These are phyloP conservation scores for Candida palmyrensis DNA, from an alignment of 805 yeast species.

Conservation along the genomic window DNA sequence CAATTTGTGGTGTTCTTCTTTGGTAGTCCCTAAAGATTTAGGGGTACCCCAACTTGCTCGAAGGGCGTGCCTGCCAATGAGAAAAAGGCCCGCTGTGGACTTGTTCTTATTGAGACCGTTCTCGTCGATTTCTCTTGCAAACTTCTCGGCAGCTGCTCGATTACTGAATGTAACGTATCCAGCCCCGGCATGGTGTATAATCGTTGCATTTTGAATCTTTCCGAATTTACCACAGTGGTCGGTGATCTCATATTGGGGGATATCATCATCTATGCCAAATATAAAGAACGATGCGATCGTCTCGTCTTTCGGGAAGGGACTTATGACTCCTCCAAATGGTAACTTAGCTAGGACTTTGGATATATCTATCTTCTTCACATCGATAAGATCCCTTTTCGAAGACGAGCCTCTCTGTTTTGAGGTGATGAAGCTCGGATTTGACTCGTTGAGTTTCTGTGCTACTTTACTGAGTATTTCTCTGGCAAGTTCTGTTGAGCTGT, in stretches of 20 bases:
- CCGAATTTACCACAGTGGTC: conserved; percentile 45
- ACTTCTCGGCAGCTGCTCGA: conserved; percentile 46
- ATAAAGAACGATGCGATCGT: conserved; percentile 59
- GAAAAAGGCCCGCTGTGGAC: conserved; percentile 27
- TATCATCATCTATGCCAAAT: conserved; percentile 64
- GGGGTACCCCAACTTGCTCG: conserved; percentile 55
- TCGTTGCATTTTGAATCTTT: conserved; percentile 40
- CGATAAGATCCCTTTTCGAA: conserved; percentile 6
- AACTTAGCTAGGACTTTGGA: conserved; percentile 47
- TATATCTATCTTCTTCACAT: conserved; percentile 38
- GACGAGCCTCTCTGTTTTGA: conserved; percentile 1
- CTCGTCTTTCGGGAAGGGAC: conserved; percentile 31
- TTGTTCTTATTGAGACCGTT: conserved; percentile 23
- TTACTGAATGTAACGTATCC: conserved; percentile 57
- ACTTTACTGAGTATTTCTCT: conserved; percentile 48
- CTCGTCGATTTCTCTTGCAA: conserved; percentile 17
- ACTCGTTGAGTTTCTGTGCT: conserved; percentile 26
- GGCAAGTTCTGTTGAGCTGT: conserved; percentile 29
- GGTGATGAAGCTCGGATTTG: conserved; percentile 1
- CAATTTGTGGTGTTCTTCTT: conserved; percentile 43
- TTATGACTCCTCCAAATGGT: conserved; percentile 64
- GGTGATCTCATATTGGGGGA: conserved; percentile 59
- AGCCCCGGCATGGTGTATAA: conserved; percentile 55
- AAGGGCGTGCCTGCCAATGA: conserved; percentile 37
- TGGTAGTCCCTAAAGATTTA: conserved; percentile 33